Percentiles rank a stretch among this genome's conserved stretches.
Conservation (phyloP, 257 asterid species). For the Solanum boliviense region DNA sequence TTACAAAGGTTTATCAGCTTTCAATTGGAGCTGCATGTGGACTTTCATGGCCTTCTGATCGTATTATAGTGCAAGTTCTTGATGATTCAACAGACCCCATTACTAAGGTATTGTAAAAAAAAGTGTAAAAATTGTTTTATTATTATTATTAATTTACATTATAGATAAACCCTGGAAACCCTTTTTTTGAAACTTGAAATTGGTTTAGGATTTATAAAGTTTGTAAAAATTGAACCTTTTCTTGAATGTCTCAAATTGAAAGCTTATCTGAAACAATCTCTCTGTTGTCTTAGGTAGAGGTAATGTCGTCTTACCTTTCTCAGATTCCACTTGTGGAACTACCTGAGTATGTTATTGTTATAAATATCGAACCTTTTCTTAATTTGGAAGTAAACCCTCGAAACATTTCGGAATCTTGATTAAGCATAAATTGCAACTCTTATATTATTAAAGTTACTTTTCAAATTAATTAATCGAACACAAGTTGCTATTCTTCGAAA, state of each 20-base stretch:
- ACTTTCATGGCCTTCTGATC: slow-evolving; percentile 89
- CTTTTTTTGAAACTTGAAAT: not conserved
- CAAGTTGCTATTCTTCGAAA: not conserved
- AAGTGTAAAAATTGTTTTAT: not conserved
- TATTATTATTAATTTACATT: not conserved
- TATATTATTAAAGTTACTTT: not conserved
- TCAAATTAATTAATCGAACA: not conserved
- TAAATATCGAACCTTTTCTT: not conserved
- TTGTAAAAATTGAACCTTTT: not conserved
- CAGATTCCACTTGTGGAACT: not conserved
- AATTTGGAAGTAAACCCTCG: not conserved
- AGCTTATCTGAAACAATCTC: accelerated
- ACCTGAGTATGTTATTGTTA: too few species aligned
- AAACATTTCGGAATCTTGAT: not conserved
- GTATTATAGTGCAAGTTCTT: slow-evolving; percentile 77
- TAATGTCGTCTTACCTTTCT: not conserved
- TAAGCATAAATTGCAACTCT: not conserved
- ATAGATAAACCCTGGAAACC: not conserved
- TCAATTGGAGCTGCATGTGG: slow-evolving; percentile 98
- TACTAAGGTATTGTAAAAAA: slow-evolving; percentile 27
- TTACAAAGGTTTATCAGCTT: slow-evolving; percentile 63
- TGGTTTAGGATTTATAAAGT: not conserved
- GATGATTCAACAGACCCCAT: slow-evolving; percentile 87
- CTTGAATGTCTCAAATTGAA: not conserved
- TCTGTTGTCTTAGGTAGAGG: accelerated